Evolutionary conservation across 371 early-diverging fungal genomes (phyloP).

Genomic region (Thermomucor indicae-seudaticae): DNA sequence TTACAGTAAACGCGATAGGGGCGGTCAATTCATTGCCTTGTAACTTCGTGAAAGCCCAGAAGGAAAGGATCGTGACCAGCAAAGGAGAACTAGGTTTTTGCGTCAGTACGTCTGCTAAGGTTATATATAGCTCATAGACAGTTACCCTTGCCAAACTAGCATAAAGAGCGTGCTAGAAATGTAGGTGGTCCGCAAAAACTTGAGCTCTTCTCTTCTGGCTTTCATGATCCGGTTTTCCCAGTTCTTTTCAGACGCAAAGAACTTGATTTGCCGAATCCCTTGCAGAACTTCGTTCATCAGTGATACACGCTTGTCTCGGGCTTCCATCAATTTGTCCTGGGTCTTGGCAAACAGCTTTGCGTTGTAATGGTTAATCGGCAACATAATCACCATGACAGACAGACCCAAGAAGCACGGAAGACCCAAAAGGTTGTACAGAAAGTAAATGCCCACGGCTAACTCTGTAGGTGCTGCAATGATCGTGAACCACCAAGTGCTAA

Average conservation of each 20-base stretch:
- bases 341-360: constrained; percentile 48
- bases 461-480: constrained; percentile 54
- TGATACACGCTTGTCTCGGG: constrained; percentile 50
- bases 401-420: constrained; percentile 64
- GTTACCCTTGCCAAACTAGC: constrained; percentile 37
- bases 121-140: not conserved
- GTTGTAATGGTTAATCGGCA: constrained; percentile 52
- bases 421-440: constrained; percentile 65
- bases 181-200: constrained; percentile 35
- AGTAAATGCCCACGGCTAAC: constrained; percentile 53
- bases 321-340: constrained; percentile 48
- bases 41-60: constrained; percentile 55
- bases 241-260: constrained; percentile 58
- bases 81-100: constrained; percentile 38
- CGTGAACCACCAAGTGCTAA: constrained; percentile 49
- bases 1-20: constrained; percentile 58
- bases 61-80: constrained; percentile 50
- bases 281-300: constrained; percentile 57
- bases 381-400: constrained; percentile 46
- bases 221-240: constrained; percentile 42
- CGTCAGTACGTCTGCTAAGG: not conserved
- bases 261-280: constrained; percentile 71
- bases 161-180: constrained; percentile 20
- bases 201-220: constrained; percentile 49
- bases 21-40: constrained; percentile 57